Evolutionary conservation across 2,329 filamentous ascomycete species (phyloP).

Genomic region (Xylariaceae sp.): DNA sequence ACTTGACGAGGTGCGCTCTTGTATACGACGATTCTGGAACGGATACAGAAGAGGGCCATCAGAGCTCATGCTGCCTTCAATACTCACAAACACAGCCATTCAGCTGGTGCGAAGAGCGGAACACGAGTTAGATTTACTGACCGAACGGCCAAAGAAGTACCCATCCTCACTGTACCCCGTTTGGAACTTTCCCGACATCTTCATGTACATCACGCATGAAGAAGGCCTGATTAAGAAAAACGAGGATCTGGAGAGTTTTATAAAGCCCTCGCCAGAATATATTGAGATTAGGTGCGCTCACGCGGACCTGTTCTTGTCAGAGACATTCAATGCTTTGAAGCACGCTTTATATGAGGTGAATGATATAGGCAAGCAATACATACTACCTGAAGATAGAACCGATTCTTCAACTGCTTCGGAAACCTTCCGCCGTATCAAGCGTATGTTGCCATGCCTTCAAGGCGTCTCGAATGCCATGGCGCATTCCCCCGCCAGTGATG

Average conservation of each 20-base stretch:
- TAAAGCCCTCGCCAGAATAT: too few species aligned
- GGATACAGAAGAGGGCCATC: not conserved
- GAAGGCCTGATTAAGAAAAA: not conserved
- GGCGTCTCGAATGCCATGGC: not conserved
- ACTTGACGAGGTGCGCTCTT: not conserved
- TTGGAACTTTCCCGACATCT: constrained; percentile 4
- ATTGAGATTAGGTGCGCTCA: not conserved
- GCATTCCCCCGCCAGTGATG: not conserved
- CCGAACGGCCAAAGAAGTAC: constrained; percentile 3
- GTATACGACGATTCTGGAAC: not conserved
- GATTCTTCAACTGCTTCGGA: too few species aligned
- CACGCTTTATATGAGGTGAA: not conserved
- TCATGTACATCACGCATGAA: not conserved
- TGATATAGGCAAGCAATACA: not conserved
- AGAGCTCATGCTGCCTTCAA: not conserved
- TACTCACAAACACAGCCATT: constrained; percentile 7
- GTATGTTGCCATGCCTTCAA: not conserved
- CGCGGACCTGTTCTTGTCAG: not conserved
- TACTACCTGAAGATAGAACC: not conserved
- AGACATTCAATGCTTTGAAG: not conserved
- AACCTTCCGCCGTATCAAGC: not conserved
- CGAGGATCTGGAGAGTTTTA: too few species aligned
- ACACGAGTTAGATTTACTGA: not conserved
- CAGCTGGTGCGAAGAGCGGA: constrained; percentile 5
- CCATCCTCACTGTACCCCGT: not conserved